phyloP scores from a whole-genome alignment of 2,329 filamentous ascomycete genomes.

The Pestalotiopsis sp. region DNA sequence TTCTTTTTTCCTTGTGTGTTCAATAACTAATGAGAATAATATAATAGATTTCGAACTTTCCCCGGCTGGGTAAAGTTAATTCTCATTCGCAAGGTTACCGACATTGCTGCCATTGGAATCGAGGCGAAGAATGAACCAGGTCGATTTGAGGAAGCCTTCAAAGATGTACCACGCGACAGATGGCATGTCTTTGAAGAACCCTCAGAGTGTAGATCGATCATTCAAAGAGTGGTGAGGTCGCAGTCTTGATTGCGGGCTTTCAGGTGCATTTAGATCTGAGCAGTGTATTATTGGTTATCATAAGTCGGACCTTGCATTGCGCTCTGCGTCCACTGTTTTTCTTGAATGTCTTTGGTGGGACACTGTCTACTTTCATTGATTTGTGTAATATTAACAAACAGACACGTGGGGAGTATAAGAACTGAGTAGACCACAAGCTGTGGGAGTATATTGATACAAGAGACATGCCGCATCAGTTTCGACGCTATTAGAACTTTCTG shows the following conservation, averaged over 20 bases:
- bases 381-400: too few relatives aligned
- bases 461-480: too few relatives aligned
- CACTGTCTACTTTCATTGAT: too few relatives aligned
- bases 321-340: too few relatives aligned
- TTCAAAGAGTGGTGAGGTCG: constrained; percentile 30
- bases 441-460: too few relatives aligned
- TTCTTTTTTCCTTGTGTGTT: too few relatives aligned
- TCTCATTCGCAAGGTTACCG: constrained; percentile 80
- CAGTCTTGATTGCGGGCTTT: background rate
- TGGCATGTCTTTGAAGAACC: constrained; percentile 87
- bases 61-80: constrained; percentile 81
- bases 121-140: constrained; percentile 70
- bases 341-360: too few relatives aligned
- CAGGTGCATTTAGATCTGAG: background rate
- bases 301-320: background rate
- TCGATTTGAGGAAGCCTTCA: constrained; percentile 82
- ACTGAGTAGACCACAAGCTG: too few relatives aligned
- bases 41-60: constrained; percentile 56
- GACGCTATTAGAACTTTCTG: too few relatives aligned
- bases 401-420: too few relatives aligned
- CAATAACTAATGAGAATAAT: constrained; percentile 4
- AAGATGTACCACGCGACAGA: constrained; percentile 64
- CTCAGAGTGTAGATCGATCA: constrained; percentile 55
- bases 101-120: constrained; percentile 69
- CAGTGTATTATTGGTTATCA: background rate